Evolutionary conservation across 352 stramenopile species (phyloP).

Genomic region (Phytophthora fragariaefolia): DNA sequence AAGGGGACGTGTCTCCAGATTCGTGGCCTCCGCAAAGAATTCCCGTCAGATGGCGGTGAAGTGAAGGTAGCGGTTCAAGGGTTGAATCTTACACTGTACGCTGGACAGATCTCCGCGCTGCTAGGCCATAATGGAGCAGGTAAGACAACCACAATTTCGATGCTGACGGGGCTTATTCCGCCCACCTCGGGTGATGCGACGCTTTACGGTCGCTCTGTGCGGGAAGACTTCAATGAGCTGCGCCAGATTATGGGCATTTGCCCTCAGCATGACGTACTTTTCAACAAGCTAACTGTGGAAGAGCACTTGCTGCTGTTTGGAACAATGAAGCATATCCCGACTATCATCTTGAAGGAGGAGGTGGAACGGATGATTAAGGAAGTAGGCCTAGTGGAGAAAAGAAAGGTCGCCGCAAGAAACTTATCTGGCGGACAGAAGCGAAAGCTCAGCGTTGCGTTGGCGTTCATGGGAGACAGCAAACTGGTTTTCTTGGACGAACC

Average conservation of each 20-base stretch:
- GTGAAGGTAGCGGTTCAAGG: conserved; percentile 85
- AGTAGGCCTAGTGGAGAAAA: conserved; percentile 92
- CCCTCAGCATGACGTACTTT: conserved; percentile 97
- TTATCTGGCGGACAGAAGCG: conserved; percentile 95
- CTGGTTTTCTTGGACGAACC: conserved; percentile 93
- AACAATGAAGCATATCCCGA: conserved; percentile 88
- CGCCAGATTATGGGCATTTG: conserved; percentile 95
- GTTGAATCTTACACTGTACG: conserved; percentile 91
- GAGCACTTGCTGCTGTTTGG: conserved; percentile 96
- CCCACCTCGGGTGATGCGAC: conserved; percentile 68
- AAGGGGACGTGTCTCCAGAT: conserved; percentile 60
- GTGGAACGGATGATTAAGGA: conserved; percentile 66
- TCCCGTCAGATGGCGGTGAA: conserved; percentile 60
- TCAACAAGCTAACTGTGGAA: conserved; percentile 93
- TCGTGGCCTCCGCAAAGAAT: conserved; percentile 58
- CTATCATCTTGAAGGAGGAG: conserved; percentile 50
- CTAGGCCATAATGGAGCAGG: conserved; percentile 88
- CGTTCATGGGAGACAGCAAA: conserved; percentile 94
- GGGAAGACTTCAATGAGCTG: conserved; percentile 85
- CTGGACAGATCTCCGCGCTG: conserved; percentile 93
- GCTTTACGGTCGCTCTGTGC: conserved; percentile 77
- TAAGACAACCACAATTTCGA: conserved; percentile 94
- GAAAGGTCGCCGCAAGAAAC: conserved; percentile 54
- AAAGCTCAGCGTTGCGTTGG: conserved; percentile 95
- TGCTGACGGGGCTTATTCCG: conserved; percentile 92